These are phyloP conservation scores for Ceratocystis alfenasii DNA, from an alignment of 2,329 filamentous ascomycete genomes.

Conservation along the genomic window DNA sequence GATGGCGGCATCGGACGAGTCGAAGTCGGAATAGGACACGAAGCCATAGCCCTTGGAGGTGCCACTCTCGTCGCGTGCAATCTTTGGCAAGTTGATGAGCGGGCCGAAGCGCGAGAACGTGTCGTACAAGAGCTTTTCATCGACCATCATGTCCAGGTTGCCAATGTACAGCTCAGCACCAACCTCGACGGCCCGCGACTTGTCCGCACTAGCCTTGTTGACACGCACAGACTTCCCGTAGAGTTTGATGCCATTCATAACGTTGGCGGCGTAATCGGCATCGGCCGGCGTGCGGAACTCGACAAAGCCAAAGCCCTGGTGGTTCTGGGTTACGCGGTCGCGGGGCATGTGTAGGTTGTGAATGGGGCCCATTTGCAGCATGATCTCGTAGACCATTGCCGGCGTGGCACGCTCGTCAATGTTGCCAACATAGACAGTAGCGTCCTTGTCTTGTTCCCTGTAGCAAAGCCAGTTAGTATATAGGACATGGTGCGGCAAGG, in stretches of 20 bases:
- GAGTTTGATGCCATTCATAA: constrained; percentile 90
- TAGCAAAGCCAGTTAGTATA: constrained; percentile 11
- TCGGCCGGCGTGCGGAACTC: constrained; percentile 94
- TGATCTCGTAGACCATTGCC: constrained; percentile 88
- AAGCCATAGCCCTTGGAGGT: constrained; percentile 94
- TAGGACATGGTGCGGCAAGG: not conserved
- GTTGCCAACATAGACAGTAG: constrained; percentile 95
- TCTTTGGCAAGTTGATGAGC: constrained; percentile 74
- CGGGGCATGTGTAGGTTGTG: constrained; percentile 97
- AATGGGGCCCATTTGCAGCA: constrained; percentile 94
- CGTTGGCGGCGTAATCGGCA: constrained; percentile 89
- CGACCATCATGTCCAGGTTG: constrained; percentile 86
- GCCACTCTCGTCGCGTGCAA: constrained; percentile 78
- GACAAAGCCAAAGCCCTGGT: constrained; percentile 98
- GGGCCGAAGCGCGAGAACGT: constrained; percentile 85
- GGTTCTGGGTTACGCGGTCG: constrained; percentile 90
- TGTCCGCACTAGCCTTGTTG: constrained; percentile 84
- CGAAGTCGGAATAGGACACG: constrained; percentile 84
- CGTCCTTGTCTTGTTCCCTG: constrained; percentile 96
- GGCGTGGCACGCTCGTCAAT: constrained; percentile 93
- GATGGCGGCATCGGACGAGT: constrained; percentile 83
- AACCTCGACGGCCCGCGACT: constrained; percentile 66
- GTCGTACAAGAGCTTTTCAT: constrained; percentile 92
- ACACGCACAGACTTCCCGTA: constrained; percentile 92
- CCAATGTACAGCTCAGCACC: constrained; percentile 95